Evolutionary conservation across 805 yeast genomes (phyloP), one percentile per base, ranked within the genome.

Genomic region (Maudiozyma turicensis): DNA sequence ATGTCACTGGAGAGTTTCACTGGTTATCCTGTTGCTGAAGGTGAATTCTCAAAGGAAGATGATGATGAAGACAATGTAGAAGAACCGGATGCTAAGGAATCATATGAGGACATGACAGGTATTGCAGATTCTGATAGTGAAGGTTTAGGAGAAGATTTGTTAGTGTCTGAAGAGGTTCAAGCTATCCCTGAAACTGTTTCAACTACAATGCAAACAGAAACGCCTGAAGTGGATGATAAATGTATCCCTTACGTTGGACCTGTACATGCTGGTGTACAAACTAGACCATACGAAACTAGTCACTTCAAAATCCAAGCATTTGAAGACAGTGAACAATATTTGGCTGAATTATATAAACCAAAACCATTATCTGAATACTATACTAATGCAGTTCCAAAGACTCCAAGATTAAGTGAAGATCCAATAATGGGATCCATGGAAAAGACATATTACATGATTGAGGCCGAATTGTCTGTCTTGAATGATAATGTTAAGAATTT

Each of bases 401-500:
- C 50, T 1, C 47, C 54, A 8, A 48, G 47, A 15, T 30, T 46
- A 10, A 52, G 59, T 11, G 48, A 40, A 8, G 49, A 56, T 42
- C 54, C 55, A 4, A 54, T 50, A 8, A 51, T 57, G 50, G 46
- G 40, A 40, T 48, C 60, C 11, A 55, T 65, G 37, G 69, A 64
- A 43, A 51, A 43, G 13, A 63, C 63, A 1, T 61, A 58, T 40
- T 54, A 57, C 15, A 42, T 52, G 7, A 58, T 65, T 4, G 58
- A 60, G 6, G 68, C 71, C 6, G 74, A 70, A 47, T 45, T 72
- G 6, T 43, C 51, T 14, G 65, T 66, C 1, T 43, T 72, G 14
- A 55, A 53, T n/a, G 60, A 57, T 42, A 72, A 71, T 48, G 46
- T 61, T 26, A 29, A 48, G 2, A 61, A 56, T 8, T 40, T 70